A percentile compares a stretch with the other conserved stretches of the same genome.
Evolutionary conservation across 176 grass and related monocot genomes (phyloP).

Genomic region (Phragmites australis): DNA sequence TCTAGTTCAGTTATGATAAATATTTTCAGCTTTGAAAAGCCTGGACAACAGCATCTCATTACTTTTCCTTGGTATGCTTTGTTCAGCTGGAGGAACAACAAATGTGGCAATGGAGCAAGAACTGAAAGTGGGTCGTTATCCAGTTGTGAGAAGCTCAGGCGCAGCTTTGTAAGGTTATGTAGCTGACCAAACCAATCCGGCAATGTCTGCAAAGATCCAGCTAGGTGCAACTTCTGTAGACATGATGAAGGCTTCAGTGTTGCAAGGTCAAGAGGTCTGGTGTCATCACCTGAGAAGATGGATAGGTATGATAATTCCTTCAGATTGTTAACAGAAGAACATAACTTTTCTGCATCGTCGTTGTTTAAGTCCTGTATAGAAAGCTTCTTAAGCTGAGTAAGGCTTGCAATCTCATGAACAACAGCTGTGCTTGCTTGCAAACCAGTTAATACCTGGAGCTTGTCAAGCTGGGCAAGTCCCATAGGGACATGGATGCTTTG

Average conservation of each 20-base stretch:
- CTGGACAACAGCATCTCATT: conserved; percentile 33
- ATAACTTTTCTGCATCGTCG: conserved; percentile 32
- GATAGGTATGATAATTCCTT: conserved; percentile 43
- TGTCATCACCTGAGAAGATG: conserved; percentile 39
- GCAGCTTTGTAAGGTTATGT: conserved; percentile 46
- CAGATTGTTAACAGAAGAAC: conserved; percentile 48
- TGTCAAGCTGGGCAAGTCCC: conserved; percentile 27
- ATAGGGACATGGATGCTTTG: conserved; percentile 36
- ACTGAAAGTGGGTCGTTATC: conserved; percentile 44
- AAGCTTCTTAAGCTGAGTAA: conserved; percentile 47
- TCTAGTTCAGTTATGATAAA: conserved; percentile 52
- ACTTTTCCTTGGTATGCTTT: conserved; percentile 47
- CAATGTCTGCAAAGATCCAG: conserved; percentile 38
- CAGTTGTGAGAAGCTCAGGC: conserved; percentile 45
- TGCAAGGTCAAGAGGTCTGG: conserved; percentile 33
- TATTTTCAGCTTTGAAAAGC: conserved; percentile 47
- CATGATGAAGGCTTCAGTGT: conserved; percentile 38
- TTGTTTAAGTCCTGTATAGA: conserved; percentile 35
- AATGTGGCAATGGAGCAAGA: conserved; percentile 40
- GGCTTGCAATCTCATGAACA: conserved; percentile 34
- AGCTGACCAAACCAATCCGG: conserved; percentile 51
- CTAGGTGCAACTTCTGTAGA: conserved; percentile 52
- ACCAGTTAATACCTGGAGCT: conserved; percentile 51
- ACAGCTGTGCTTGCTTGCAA: conserved; percentile 26
- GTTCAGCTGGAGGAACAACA: conserved; percentile 53